These are phyloP conservation scores for Cladosporium austrohemisphaericum DNA, from an alignment of 2,329 filamentous ascomycete genomes.

Conservation along the genomic window DNA sequence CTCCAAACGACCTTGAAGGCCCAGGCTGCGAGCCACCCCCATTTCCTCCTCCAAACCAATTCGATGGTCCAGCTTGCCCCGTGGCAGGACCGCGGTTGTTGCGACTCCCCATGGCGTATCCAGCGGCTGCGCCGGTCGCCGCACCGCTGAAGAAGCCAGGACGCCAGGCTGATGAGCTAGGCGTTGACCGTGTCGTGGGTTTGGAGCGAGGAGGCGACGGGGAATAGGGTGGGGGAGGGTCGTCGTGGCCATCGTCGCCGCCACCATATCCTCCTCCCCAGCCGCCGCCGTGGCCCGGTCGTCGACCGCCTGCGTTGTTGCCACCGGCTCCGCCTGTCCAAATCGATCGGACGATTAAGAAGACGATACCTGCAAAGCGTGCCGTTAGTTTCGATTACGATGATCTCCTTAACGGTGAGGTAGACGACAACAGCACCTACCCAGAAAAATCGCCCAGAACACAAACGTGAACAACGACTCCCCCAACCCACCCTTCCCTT, in stretches of 20 bases:
- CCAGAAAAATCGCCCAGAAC: conserved; percentile 62
- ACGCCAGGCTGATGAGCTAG: conserved; percentile 50
- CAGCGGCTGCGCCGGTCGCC: conserved; percentile 65
- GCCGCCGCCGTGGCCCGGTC: conserved; percentile 34
- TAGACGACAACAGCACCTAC: conserved; percentile 19
- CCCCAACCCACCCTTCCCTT: conserved; percentile 68
- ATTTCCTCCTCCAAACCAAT: conserved; percentile 24
- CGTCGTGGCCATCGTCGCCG: conserved; percentile 40
- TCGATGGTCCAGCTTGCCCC: conserved; percentile 34
- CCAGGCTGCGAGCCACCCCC: background rate
- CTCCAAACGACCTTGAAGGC: conserved; percentile 6
- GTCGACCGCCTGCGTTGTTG: conserved; percentile 14
- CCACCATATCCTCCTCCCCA: conserved; percentile 40
- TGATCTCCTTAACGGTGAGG: background rate
- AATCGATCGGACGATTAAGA: conserved; percentile 30
- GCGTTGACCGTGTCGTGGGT: conserved; percentile 4
- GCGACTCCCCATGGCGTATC: conserved; percentile 56
- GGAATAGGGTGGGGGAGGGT: conserved; percentile 50
- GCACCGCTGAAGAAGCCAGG: conserved; percentile 73
- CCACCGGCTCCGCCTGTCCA: conserved; percentile 19
- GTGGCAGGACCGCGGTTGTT: conserved; percentile 25
- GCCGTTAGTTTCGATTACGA: background rate
- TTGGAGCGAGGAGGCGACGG: conserved; percentile 20
- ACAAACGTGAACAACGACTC: conserved; percentile 35
- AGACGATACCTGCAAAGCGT: conserved; percentile 24